Evolutionary conservation across 2,329 filamentous ascomycete species (phyloP), one percentile per base, ranked within the genome.

Genomic region (Colletotrichum australisinense): DNA sequence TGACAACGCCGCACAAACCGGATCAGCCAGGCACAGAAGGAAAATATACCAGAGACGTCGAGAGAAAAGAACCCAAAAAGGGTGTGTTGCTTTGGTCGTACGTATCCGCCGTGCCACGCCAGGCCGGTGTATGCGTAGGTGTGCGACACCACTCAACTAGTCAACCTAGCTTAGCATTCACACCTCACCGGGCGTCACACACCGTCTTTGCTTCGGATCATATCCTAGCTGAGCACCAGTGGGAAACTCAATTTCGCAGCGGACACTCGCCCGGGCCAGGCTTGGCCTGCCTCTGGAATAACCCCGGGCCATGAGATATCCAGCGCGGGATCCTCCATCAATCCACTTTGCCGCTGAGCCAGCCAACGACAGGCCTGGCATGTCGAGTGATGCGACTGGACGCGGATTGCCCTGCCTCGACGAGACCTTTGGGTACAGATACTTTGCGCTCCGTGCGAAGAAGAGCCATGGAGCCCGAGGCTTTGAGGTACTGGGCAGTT

Each of bases 231-330:
- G 67, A 65, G 62, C 67, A 32, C 28, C 71, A 70, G 67, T 52
- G 38, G 67, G 62, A 73, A 72, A 73, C 71, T 66, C 71, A 73
- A 73, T 71, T 73, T 73, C 71, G 42, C 67, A 71, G 71, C 67
- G 30, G 62, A 71, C 67, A 52, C 56, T 71, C 60, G 49, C 32
- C 60, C 56, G 49, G 57, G 60, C 60, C 56, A 73, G 71, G 71
- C 71, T 66, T 66, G 56, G 71, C 67, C 52, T 64, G 62, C 56
- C 49, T 52, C 35, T 73, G 67, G 67, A 71, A 71, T 55, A 73
- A 73, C 67, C 71, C 70, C 60, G 38, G 67, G 71, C 56, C 71
- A 57, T 66, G 71, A 26, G 32, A 52, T 38, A 63, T 14, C 55
- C 49, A 26, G 63, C 42, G 42, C 67, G 71, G 67, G 71, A 73